These are phyloP conservation scores for Verticillium nonalfalfae DNA, from an alignment of 2,329 filamentous ascomycete species.

Conservation along the genomic window DNA sequence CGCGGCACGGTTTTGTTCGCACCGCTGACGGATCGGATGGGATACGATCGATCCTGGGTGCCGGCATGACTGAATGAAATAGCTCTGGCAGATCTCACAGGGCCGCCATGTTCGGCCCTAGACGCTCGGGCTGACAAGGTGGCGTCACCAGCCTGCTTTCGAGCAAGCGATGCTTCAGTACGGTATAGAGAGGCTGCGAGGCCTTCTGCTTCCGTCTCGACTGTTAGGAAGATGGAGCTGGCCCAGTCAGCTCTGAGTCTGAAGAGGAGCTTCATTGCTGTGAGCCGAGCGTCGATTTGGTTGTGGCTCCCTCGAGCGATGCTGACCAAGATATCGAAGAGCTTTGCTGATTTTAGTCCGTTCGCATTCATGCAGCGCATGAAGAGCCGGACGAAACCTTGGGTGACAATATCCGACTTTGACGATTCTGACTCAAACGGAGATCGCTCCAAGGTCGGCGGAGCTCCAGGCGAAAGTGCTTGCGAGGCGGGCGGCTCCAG, in stretches of 20 bases:
- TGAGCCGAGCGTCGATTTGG: conserved; percentile 64
- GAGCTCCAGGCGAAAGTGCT: conserved; percentile 17
- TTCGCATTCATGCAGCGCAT: conserved; percentile 64
- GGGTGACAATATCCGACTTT: conserved; percentile 63
- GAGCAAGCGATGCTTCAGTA: conserved; percentile 45
- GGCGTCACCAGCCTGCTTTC: conserved; percentile 46
- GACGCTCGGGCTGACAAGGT: conserved; percentile 35
- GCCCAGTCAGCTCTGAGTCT: conserved; percentile 78
- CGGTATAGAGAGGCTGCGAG: conserved; percentile 68
- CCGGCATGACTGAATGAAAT: conserved; percentile 45
- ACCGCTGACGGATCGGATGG: conserved; percentile 35
- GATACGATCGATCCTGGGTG: conserved; percentile 31
- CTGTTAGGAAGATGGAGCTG: conserved; percentile 66
- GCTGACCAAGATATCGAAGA: conserved; percentile 58
- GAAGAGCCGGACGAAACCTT: conserved; percentile 70
- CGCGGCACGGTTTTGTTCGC: conserved; percentile 21
- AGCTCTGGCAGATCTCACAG: conserved; percentile 40
- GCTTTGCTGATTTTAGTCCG: conserved; percentile 53
- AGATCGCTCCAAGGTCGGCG: conserved; percentile 13
- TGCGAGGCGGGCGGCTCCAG: conserved; percentile 32
- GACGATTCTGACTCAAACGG: conserved; percentile 33
- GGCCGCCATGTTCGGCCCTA: conserved; percentile 34
- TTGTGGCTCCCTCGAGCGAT: conserved; percentile 55
- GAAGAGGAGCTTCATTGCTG: conserved; percentile 73
- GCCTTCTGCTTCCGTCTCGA: conserved; percentile 64